Base-by-base conservation (phyloP, 768 basidiomycete genomes). In the Pleurotus platypus region DNA sequence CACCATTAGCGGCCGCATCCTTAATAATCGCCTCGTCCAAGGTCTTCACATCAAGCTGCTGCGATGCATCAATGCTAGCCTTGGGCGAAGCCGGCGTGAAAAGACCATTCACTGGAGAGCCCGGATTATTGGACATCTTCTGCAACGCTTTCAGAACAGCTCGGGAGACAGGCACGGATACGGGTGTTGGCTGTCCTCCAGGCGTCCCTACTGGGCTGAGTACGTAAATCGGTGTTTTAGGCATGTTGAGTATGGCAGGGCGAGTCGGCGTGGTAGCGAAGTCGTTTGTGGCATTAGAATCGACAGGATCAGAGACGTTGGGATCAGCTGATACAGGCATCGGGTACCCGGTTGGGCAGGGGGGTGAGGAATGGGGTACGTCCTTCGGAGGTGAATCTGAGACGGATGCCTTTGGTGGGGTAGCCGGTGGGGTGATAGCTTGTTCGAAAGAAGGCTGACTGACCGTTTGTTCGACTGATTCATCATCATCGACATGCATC, bases 281-380 rank as follows among this genome's bases (percentile, higher is more conserved):
- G 56, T 62, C 46, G n/a, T 40, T 16, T 7, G 61, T 40, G 35
- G 45, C 60, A 47, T 62, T 57, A 8, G 71, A 67, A 12, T 26
- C 16, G 27, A 30, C 27, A 35, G 74, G 73, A 57, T 80, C 78
- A 12, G 71, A 69, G 12, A 74, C 70, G 27, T 62, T 65, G 24
- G 74, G 71, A 61, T 79, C 71, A 5, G 78, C 77, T 6, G 67
- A 70, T 43, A 78, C 61, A 16, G 78, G 78, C 69, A 76, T 73
- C 8, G 76, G 73, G 46, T 57, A 58, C 39, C 55, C 15, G 4
- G 42, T 11, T 45, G 5, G n/a, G n/a, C 12, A 13, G 2, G 20
- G n/a, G 15, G n/a, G 9, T 11, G 13, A 45, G 20, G 42, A 8
- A n/a, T 11, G n/a, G 11, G 42, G 20, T 13, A 4, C 42, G 5